A percentile compares a stretch with the other conserved stretches of the same genome.
phyloP scores from a whole-genome alignment of 148 eudicot genomes.

The Fagopyrum tataricum region DNA sequence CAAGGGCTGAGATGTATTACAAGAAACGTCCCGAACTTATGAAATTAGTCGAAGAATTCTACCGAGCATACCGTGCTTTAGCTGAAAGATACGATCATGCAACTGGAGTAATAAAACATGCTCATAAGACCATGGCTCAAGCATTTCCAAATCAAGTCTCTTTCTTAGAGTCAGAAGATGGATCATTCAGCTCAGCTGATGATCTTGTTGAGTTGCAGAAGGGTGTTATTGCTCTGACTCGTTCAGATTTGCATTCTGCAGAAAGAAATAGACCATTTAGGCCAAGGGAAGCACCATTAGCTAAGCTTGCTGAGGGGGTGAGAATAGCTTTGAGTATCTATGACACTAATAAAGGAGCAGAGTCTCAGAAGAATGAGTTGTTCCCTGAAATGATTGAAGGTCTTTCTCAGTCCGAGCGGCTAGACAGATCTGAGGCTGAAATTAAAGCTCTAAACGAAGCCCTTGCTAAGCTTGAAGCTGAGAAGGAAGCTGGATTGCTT shows the following conservation, averaged over 20 bases:
- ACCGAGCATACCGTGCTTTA: conserved; percentile 87
- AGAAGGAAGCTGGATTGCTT: conserved; percentile 59
- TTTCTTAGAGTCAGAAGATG: conserved; percentile 40
- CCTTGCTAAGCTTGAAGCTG: conserved; percentile 66
- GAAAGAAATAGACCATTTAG: conserved; percentile 30
- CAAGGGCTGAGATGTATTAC: conserved; percentile 90
- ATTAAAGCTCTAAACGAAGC: conserved; percentile 64
- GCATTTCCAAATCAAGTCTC: conserved; percentile 77
- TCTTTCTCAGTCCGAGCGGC: conserved; percentile 36
- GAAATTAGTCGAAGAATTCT: conserved; percentile 93
- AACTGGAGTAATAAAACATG: conserved; percentile 78
- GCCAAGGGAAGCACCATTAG: conserved; percentile 22
- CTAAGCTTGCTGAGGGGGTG: conserved; percentile 27
- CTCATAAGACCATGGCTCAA: conserved; percentile 74
- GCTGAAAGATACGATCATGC: conserved; percentile 96
- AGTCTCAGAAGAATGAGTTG: conserved; percentile 4
- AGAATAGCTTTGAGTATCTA: conserved; percentile 72
- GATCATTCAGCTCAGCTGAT: conserved; percentile 31
- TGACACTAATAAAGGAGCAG: conserved; percentile 25
- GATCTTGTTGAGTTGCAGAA: conserved; percentile 34
- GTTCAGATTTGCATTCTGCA: conserved; percentile 26
- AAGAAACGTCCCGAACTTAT: conserved; percentile 91
- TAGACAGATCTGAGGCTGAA: conserved; percentile 57
- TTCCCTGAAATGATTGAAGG: background rate
- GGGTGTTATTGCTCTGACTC: conserved; percentile 29